phyloP scores from a whole-genome alignment of 768 basidiomycete genomes.

The Nidularia pulvinata region DNA sequence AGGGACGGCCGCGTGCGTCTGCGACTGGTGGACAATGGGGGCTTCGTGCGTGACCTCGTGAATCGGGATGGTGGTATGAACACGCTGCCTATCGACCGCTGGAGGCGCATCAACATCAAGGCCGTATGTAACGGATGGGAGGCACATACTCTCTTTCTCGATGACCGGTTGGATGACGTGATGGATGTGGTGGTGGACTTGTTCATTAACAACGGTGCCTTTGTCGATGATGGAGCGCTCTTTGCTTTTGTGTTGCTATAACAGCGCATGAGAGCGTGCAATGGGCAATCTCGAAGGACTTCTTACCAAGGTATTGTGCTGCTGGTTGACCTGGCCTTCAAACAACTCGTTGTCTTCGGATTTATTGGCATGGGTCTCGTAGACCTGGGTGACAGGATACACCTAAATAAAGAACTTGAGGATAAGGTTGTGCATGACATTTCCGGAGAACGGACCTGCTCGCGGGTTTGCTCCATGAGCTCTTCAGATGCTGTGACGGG shows the following conservation, averaged over 20 bases:
- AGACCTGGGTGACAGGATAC: constrained; percentile 20
- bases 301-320: constrained; percentile 21
- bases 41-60: constrained; percentile 32
- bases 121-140: not conserved
- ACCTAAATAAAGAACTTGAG: no score
- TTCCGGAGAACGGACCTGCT: constrained; percentile 15
- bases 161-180: constrained; percentile 35
- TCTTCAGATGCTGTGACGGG: constrained; percentile 23
- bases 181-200: constrained; percentile 31
- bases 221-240: constrained; percentile 28
- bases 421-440: no score
- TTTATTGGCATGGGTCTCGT: constrained; percentile 22
- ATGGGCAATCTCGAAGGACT: no score
- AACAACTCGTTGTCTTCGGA: constrained; percentile 22
- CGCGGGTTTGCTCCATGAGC: constrained; percentile 17
- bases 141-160: constrained; percentile 31
- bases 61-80: constrained; percentile 31
- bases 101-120: not conserved
- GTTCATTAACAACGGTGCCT: constrained; percentile 24
- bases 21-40: constrained; percentile 31
- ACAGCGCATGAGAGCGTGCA: not conserved
- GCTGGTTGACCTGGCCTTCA: constrained; percentile 20
- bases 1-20: constrained; percentile 25
- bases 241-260: constrained; percentile 16
- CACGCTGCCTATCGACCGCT: constrained; percentile 25